These are phyloP conservation scores for Bacidia gigantensis DNA, from an alignment of 495 filamentous ascomycete genomes.

Conservation along the genomic window DNA sequence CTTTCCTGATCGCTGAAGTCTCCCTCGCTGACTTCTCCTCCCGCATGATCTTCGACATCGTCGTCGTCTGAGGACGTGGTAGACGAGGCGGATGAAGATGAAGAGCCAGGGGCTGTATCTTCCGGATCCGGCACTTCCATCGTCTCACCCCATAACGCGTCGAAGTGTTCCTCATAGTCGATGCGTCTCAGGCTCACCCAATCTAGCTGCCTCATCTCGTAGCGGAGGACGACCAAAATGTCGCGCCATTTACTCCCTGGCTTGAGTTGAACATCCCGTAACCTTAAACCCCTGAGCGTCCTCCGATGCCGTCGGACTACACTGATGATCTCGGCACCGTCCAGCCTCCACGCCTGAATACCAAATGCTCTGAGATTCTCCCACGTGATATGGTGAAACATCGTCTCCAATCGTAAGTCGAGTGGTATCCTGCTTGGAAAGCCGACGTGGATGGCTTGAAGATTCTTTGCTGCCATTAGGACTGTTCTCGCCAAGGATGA, in stretches of 20 bases:
- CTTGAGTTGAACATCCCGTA: conserved; percentile 45
- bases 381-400: conserved; percentile 53
- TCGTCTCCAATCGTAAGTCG: conserved; percentile 38
- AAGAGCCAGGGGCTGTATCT: conserved; percentile 26
- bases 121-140: conserved; percentile 33
- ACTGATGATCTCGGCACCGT: conserved; percentile 43
- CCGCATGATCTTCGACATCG: conserved; percentile 17
- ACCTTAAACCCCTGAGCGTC: conserved; percentile 41
- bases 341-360: conserved; percentile 49
- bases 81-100: conserved; percentile 19
- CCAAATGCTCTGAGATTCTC: conserved; percentile 48
- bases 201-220: conserved; percentile 44
- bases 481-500: conserved; percentile 42
- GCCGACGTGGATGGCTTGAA: conserved; percentile 52
- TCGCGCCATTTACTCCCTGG: conserved; percentile 47
- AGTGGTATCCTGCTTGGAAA: conserved; percentile 46
- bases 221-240: conserved; percentile 40
- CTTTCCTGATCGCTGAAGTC: conserved; percentile 15
- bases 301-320: conserved; percentile 42
- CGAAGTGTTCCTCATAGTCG: conserved; percentile 45
- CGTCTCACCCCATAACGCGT: conserved; percentile 27
- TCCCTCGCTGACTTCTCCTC: conserved; percentile 17
- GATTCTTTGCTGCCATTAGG: conserved; percentile 43
- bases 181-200: conserved; percentile 48
- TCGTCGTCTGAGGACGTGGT: conserved; percentile 14